phyloP scores from a whole-genome alignment of 306 rosid genomes.

The Cicer yamashitae region DNA sequence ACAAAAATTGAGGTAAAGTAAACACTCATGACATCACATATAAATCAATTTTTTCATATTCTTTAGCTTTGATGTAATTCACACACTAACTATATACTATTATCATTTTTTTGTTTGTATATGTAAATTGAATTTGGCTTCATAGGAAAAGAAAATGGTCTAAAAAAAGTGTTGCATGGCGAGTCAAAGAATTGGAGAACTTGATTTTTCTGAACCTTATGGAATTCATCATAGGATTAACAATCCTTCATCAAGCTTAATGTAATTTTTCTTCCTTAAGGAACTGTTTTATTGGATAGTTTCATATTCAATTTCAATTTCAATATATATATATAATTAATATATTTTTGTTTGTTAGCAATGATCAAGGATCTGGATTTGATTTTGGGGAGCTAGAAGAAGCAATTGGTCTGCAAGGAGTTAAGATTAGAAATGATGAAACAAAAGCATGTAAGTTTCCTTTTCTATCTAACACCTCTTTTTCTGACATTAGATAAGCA shows the following conservation, averaged over 20 bases:
- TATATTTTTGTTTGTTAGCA: slow-evolving; percentile 48
- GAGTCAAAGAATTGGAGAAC: slow-evolving; percentile 70
- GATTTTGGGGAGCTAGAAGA: slow-evolving; percentile 91
- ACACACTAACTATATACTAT: slow-evolving; percentile 12
- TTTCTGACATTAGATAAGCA: slow-evolving; percentile 60
- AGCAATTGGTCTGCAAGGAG: slow-evolving; percentile 84
- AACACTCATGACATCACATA: slow-evolving; percentile 23
- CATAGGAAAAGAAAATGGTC: slow-evolving; percentile 57
- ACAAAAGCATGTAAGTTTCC: slow-evolving; percentile 67
- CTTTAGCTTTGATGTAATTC: slow-evolving; percentile 16
- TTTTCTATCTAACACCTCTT: slow-evolving; percentile 27
- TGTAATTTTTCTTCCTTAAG: slow-evolving; percentile 56
- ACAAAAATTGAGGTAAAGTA: slow-evolving; percentile 47
- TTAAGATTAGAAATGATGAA: slow-evolving; percentile 74
- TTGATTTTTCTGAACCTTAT: slow-evolving; percentile 74
- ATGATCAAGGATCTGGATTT: slow-evolving; percentile 70
- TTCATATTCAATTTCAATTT: too few relatives aligned
- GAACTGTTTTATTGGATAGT: too few relatives aligned
- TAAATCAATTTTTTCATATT: slow-evolving; percentile 12
- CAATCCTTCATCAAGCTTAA: slow-evolving; percentile 62
- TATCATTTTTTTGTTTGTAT: slow-evolving; percentile 34
- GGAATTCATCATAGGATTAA: slow-evolving; percentile 70
- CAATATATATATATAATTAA: too few relatives aligned
- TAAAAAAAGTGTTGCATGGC: slow-evolving; percentile 67
- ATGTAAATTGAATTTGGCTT: slow-evolving; percentile 43